Evolutionary conservation across 2,329 filamentous ascomycete genomes (phyloP), one percentile per base, ranked within the genome.

Genomic region (Nectriaceae sp.): DNA sequence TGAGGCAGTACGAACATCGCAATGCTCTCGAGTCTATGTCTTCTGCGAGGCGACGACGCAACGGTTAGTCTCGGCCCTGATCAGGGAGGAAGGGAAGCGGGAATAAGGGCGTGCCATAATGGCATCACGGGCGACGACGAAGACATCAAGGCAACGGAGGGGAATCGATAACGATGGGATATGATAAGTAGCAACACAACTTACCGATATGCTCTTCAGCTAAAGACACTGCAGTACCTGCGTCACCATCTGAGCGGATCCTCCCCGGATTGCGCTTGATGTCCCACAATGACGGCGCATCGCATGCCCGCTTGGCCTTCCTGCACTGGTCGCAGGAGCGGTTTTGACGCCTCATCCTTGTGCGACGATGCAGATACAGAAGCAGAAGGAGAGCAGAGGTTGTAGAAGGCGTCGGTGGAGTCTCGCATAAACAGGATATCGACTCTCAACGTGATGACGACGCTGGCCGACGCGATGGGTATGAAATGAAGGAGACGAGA

Each of bases 311-410:
- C 50, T 62, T 62, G 49, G 60, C 60, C 56, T 62, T 62, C 42
- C 60, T 58, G 50, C 60, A 62, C 53, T 62, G 60, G 42, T 62
- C 60, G 53, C 60, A 62, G 46, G 60, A 62, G 22, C 60, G 60
- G 46, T 62, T 62, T 35, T 62, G 60, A 33, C 60, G 60, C 52
- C 60, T 63, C 60, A 62, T 62, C 29, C 24, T 55, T 38, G 54
- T 26, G 40, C 20, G 43, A 43, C 21, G 39, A 16, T 37, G 33
- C 21, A 22, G 40, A 33, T 21, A 35, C 13, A n/a, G 35, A 20
- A 36, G 15, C 36, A 43, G 35, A 39, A 16, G 21, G 20, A 40
- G n/a, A n/a, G n/a, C n/a, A n/a, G n/a, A n/a, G n/a, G n/a, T n/a
- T n/a, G n/a, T 21, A 24, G 18, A 18, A 37, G 18, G 21, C 33